A percentile compares a stretch with the other conserved stretches of the same genome.
Conservation (phyloP, 2,329 filamentous ascomycete genomes). For the Fusarium sp. region DNA sequence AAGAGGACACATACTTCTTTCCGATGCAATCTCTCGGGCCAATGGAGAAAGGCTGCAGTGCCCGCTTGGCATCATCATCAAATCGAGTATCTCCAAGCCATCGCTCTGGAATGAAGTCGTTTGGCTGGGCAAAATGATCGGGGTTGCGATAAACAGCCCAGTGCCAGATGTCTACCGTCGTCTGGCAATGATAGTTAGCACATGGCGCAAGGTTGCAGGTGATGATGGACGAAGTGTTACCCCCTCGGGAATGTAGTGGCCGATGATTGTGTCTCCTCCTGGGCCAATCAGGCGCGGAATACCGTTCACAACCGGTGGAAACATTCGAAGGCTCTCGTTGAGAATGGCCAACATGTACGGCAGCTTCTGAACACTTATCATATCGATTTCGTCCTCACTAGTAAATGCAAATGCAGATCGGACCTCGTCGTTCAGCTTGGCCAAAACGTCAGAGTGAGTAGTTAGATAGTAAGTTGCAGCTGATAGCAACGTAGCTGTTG, state of each 20-base stretch:
- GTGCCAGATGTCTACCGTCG: constrained; percentile 19
- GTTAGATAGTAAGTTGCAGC: constrained; percentile 44
- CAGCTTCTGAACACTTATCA: constrained; percentile 19
- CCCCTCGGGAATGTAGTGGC: constrained; percentile 44
- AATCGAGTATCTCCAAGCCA: constrained; percentile 43
- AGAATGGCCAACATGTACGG: constrained; percentile 48
- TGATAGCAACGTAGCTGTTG: constrained; percentile 46
- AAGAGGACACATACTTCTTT: constrained; percentile 51
- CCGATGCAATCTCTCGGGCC: constrained; percentile 61
- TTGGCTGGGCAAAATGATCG: constrained; percentile 20
- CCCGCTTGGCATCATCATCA: constrained; percentile 50
- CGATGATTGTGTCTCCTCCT: constrained; percentile 43
- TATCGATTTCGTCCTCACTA: constrained; percentile 50
- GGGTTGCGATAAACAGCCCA: constrained; percentile 21
- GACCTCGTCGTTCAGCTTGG: constrained; percentile 51
- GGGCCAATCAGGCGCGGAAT: constrained; percentile 37
- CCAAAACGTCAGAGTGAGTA: constrained; percentile 25
- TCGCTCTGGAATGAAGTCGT: constrained; percentile 20
- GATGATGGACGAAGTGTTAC: constrained; percentile 23
- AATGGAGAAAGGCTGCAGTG: constrained; percentile 56
- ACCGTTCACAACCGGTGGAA: not conserved
- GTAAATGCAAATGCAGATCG: constrained; percentile 51
- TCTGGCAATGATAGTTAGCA: not conserved
- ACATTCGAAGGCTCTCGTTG: constrained; percentile 53
- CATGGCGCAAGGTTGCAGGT: not conserved